Percentiles rank a stretch among this genome's conserved stretches.
phyloP scores from a whole-genome alignment of 1,284 basidiomycete species.

The Pseudozyma hubeiensis region DNA sequence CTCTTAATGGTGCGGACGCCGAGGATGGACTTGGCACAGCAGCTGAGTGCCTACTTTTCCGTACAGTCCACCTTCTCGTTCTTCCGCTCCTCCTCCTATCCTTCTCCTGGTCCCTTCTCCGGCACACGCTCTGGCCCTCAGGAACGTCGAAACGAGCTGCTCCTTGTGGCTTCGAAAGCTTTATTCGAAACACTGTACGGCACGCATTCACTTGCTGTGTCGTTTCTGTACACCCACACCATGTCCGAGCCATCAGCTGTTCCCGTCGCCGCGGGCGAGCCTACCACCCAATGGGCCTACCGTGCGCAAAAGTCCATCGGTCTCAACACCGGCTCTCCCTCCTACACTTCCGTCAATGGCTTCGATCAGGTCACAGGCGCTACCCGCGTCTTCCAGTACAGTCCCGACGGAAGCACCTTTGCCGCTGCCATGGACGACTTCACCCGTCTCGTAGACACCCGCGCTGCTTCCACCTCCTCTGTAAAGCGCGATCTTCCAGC shows the following conservation, averaged over 20 bases:
- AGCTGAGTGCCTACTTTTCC: neutral
- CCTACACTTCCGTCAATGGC: conserved; percentile 77
- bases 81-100: neutral
- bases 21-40: neutral
- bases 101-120: neutral
- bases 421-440: conserved; percentile 82
- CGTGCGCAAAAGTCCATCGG: conserved; percentile 93
- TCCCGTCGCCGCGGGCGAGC: conserved; percentile 32
- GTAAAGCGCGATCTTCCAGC: conserved; percentile 69
- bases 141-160: neutral
- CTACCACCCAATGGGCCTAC: conserved; percentile 69
- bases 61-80: neutral
- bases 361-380: conserved; percentile 76
- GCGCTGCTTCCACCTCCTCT: conserved; percentile 52
- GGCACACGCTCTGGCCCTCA: neutral
- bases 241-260: conserved; percentile 45
- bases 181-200: neutral
- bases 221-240: neutral
- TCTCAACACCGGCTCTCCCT: conserved; percentile 83
- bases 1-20: too few relatives aligned
- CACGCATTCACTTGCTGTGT: conserved; percentile 31
- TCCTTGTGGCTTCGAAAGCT: neutral
- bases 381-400: conserved; percentile 84
- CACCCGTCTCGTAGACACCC: conserved; percentile 80
- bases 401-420: conserved; percentile 85